phyloP scores from a whole-genome alignment of 352 stramenopile species.

The Thalassiosira hispida region DNA sequence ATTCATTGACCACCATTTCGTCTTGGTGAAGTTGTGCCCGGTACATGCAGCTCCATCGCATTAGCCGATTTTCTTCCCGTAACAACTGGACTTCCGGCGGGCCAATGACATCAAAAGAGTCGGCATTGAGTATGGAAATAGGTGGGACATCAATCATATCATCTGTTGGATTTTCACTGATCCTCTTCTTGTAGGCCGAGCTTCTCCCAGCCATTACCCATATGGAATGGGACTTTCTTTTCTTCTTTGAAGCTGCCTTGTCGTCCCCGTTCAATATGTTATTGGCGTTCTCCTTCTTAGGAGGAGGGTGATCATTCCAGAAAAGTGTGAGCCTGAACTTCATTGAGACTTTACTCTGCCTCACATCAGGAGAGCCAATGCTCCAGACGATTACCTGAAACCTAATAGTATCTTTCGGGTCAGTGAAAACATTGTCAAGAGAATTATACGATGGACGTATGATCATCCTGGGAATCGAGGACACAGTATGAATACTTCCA shows the following conservation, averaged over 20 bases:
- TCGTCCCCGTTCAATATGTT: background rate
- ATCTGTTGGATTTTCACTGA: slow-evolving; percentile 14
- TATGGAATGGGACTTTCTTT: slow-evolving; percentile 11
- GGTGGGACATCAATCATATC: slow-evolving; percentile 52
- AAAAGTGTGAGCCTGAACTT: slow-evolving; percentile 65
- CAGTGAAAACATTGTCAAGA: background rate
- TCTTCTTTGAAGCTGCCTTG: background rate
- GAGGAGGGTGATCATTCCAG: slow-evolving; percentile 43
- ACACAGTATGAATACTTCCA: too few relatives aligned
- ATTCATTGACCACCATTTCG: slow-evolving; percentile 49
- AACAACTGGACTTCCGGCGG: slow-evolving; percentile 47
- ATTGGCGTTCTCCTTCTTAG: background rate
- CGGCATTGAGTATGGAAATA: slow-evolving; percentile 62
- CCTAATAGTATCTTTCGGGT: slow-evolving; percentile 31
- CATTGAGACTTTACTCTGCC: slow-evolving; percentile 40
- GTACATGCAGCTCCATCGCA: slow-evolving; percentile 61
- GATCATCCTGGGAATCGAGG: slow-evolving; percentile 1
- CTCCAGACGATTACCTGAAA: slow-evolving; percentile 63
- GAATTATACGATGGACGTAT: slow-evolving; percentile 15
- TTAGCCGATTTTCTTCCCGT: slow-evolving; percentile 27
- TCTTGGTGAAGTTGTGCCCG: slow-evolving; percentile 52
- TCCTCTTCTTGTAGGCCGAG: slow-evolving; percentile 21
- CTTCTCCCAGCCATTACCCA: slow-evolving; percentile 40
- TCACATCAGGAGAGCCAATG: slow-evolving; percentile 47
- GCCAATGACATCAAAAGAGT: slow-evolving; percentile 58